These are phyloP conservation scores for Xerocomellus intermedius DNA, from an alignment of 768 basidiomycete genomes.

Conservation along the genomic window DNA sequence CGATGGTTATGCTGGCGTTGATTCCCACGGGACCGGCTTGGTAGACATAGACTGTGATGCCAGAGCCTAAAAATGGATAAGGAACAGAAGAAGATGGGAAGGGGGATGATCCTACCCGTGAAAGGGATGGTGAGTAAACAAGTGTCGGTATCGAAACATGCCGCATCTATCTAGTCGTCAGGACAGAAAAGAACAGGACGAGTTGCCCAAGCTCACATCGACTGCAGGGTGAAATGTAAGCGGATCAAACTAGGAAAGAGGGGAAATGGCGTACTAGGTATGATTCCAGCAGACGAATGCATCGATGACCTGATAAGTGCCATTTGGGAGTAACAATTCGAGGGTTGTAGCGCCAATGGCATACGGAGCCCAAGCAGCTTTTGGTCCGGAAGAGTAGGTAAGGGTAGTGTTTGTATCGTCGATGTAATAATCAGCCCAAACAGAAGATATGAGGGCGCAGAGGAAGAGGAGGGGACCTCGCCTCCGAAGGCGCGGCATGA, in stretches of 20 bases:
- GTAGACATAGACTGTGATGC: constrained; percentile 23
- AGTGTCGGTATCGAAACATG: constrained; percentile 17
- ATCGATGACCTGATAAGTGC: constrained; percentile 20
- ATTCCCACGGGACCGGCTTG: constrained; percentile 26
- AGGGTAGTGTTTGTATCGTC: constrained; percentile 26
- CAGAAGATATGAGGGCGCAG: constrained; percentile 1
- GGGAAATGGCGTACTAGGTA: constrained; percentile 18
- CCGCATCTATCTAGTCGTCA: constrained; percentile 15
- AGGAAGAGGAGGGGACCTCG: background rate
- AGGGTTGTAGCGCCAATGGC: constrained; percentile 10
- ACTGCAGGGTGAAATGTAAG: constrained; percentile 9
- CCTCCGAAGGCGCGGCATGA: background rate
- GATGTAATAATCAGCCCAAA: constrained; percentile 22
- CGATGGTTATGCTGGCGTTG: constrained; percentile 21
- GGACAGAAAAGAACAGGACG: background rate
- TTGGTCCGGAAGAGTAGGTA: constrained; percentile 22
- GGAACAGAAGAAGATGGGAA: background rate
- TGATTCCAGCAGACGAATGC: constrained; percentile 25
- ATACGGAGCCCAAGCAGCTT: constrained; percentile 24
- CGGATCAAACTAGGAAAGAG: background rate
- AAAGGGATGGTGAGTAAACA: constrained; percentile 24
- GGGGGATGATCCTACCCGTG: constrained; percentile 14
- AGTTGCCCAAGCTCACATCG: constrained; percentile 13
- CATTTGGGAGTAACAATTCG: constrained; percentile 18
- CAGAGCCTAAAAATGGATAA: constrained; percentile 17